phyloP scores from a whole-genome alignment of 2,329 filamentous ascomycete species.

The Dothiorella sarmentorum region DNA sequence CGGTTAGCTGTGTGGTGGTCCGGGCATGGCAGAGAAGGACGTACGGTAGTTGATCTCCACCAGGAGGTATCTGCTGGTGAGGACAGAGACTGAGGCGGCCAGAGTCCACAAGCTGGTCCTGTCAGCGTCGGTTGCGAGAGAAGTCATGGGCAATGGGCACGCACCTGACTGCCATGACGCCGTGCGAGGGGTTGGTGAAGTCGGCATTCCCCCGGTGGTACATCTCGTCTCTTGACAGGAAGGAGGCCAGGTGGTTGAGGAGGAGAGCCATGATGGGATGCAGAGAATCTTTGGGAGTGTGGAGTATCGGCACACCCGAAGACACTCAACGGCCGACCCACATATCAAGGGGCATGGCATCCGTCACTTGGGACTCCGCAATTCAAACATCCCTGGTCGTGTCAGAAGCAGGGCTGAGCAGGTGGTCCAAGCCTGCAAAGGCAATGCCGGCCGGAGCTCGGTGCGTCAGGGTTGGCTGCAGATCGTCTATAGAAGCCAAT shows the following conservation, averaged over 20 bases:
- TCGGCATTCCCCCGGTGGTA: conserved; percentile 3
- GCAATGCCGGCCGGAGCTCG: not conserved
- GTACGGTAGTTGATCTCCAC: conserved; percentile 13
- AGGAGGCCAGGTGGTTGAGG: conserved; percentile 7
- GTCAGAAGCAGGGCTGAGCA: conserved; percentile 11
- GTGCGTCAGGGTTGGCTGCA: not conserved
- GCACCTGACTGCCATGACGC: conserved; percentile 9
- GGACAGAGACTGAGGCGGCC: not conserved
- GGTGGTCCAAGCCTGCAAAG: conserved; percentile 7
- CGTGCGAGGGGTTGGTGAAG: not conserved
- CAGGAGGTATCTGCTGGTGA: conserved; percentile 10
- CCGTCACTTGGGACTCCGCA: conserved; percentile 7
- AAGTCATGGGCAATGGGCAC: not conserved
- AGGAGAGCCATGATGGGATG: conserved; percentile 6
- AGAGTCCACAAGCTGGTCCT: conserved; percentile 1
- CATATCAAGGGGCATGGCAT: conserved; percentile 1
- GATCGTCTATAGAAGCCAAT: not conserved
- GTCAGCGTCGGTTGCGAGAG: not conserved
- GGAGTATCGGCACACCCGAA: not conserved
- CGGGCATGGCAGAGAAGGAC: not conserved
- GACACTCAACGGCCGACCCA: conserved; percentile 3
- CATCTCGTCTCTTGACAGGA: conserved; percentile 4
- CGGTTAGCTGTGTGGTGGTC: not conserved
- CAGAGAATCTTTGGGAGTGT: too few relatives aligned
- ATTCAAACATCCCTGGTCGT: conserved; percentile 10